Evolutionary conservation across 176 grass and related monocot species (phyloP), one percentile per base, ranked within the genome.

Genomic region (Luzula sylvatica): DNA sequence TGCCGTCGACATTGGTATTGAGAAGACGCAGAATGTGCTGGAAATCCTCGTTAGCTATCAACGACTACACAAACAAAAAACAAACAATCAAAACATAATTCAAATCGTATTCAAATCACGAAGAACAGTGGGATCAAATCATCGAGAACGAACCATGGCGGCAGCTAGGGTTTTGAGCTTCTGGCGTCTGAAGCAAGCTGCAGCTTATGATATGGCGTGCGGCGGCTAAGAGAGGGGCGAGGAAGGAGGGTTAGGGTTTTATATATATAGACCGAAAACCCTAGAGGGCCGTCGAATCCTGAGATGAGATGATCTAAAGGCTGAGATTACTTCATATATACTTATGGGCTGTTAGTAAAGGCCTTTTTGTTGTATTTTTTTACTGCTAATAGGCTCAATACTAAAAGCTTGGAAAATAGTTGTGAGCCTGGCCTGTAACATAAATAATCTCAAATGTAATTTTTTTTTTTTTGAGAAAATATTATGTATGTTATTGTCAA

Each of bases 1-100:
- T 94, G 1, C 88, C 88, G 65, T 94, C 88, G 2, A 94, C 83
- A 69, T 94, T 94, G 24, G 88, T 94, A 72, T 94, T 94, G 2
- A 87, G 72, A 38, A 94, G 46, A 87, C 88, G 88, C 30, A 94
- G 73, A 46, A 94, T 94, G 42, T 87, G 88, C 55, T 94, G 88
- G 79, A 94, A 94, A 50, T 94, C 88, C 65, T 94, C 88, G 15
- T 75, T 69, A 2, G 83, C 79, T 54, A 94, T 76, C 55, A 87
- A 54, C 19, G 82, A 76, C 87, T 94, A 69, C 45, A 22, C 20
- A 2, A 18, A 44, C 17, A 47, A 47, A 2, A 3, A 46, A 55
- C 21, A 42, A 69, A 26, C 3, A 53, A 56, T 29, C 35, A 20
- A 19, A 11, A 58, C 11, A 27, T 29, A 46, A 19, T n/a, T 29